phyloP scores from a whole-genome alignment of 768 basidiomycete genomes.

The Porpolomopsis calyptriformis region DNA sequence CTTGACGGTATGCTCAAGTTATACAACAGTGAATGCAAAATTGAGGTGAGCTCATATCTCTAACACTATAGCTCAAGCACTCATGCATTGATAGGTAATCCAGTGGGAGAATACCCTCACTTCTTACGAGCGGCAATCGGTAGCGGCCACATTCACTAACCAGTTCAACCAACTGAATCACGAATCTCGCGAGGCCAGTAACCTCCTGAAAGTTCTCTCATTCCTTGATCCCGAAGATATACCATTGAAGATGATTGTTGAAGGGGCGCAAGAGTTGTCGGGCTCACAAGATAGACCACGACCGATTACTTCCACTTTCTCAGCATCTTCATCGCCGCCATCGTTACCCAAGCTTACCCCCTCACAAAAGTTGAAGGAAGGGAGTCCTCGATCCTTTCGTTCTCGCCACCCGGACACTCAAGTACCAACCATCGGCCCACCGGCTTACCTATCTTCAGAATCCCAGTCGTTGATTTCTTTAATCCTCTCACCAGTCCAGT shows the following conservation, averaged over 20 bases:
- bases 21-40: background rate
- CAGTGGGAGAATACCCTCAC: background rate
- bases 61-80: background rate
- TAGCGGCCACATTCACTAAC: background rate
- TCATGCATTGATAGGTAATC: background rate
- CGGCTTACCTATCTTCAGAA: no score
- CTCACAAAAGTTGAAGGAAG: no score
- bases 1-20: background rate
- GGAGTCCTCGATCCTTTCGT: no score
- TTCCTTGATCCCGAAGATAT: background rate
- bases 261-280: background rate
- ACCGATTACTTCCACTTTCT: no score
- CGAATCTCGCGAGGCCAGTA: background rate
- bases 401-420: no score
- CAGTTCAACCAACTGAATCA: background rate
- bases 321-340: no score
- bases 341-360: no score
- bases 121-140: background rate
- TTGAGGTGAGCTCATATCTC: background rate
- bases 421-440: no score
- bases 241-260: background rate
- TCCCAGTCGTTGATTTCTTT: no score
- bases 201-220: background rate
- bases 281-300: no score
- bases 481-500: no score